A percentile compares a stretch with the other conserved stretches of the same genome.
Conservation (phyloP, 306 rosid species). For the Prosopis cineraria region DNA sequence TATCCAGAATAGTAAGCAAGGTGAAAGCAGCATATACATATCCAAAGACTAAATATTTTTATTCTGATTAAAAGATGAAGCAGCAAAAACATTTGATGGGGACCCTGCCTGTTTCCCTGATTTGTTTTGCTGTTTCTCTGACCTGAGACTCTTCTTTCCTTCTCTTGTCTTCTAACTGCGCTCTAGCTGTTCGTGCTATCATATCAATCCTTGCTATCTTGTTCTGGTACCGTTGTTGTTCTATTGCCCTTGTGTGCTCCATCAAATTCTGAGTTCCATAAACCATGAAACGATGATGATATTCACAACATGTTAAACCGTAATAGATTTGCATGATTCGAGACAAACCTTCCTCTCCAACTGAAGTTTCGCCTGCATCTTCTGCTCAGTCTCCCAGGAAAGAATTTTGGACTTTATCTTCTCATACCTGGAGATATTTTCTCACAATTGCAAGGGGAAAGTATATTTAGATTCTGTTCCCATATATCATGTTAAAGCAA, state of each 20-base stretch:
- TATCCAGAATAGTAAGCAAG: not conserved
- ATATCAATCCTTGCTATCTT: conserved; percentile 60
- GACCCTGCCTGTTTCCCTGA: conserved; percentile 51
- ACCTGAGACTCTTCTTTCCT: conserved; percentile 52
- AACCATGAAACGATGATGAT: conserved; percentile 7
- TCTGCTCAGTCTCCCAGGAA: conserved; percentile 74
- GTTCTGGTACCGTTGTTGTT: conserved; percentile 49
- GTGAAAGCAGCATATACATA: not conserved
- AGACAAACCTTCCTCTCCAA: conserved; percentile 65
- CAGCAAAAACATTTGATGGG: conserved; percentile 62
- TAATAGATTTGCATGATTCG: not conserved
- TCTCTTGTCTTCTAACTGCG: conserved; percentile 63
- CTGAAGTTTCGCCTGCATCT: conserved; percentile 53
- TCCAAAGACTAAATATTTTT: not conserved
- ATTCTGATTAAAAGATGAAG: conserved; percentile 44
- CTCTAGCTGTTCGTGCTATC: conserved; percentile 58
- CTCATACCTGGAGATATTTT: conserved; percentile 59
- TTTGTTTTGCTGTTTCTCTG: conserved; percentile 54
- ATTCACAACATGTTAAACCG: conserved; percentile 20
- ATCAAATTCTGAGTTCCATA: conserved; percentile 44
- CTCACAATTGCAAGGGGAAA: conserved; percentile 23
- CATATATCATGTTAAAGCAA: conserved; percentile 1
- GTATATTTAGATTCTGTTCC: not conserved
- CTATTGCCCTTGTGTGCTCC: conserved; percentile 52
- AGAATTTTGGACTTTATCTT: conserved; percentile 52